Base-by-base conservation (phyloP, 129 eudicot species). In the Chrysanthemum makinoi region DNA sequence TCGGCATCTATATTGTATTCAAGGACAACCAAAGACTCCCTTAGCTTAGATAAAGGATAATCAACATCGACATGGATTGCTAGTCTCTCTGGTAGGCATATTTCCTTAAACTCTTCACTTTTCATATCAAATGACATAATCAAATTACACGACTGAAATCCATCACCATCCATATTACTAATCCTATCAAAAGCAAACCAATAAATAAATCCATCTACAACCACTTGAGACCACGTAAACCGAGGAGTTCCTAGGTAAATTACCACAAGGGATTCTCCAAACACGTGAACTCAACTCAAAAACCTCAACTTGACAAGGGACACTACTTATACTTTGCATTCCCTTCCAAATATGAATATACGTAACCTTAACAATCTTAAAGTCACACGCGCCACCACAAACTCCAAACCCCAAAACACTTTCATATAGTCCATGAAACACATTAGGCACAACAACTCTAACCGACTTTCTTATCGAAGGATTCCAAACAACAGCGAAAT, bases 401-500 rank as follows among this genome's bases (percentile, higher is more conserved):
- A 63, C 68, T 11, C 68, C 51, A 16, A 63, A 63, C 3, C 68
- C 68, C 11, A 60, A 15, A 56, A 15, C 26, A 16, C 2, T 60
- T 11, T 10, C 16, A 8, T 44, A 7, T 11, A 43, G 5, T 9
- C 17, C 15, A 43, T 1, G 2, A 35, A 35, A 35, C 8, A 35
- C 43, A 35, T 35, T 6, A 43, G 28, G 69, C 28, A 43, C 6
- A 10, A 5, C 7, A 64, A 64, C 6, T 8, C 14, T 13, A 64
- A 64, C 20, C n/a, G 62, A 56, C 22, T 56, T 56, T 56, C 62
- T 16, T 14, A 56, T 56, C 22, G 62, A 56, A 10, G 55, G 55
- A 50, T 50, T 50, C 55, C 43, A 35, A 5, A 35, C 43, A 35
- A 35, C 43, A 35, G 43, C 43, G 7, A 6, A 4, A 35, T 35